Base-by-base conservation (phyloP, 768 basidiomycete genomes). In the Rubroboletus pulcherrimus region DNA sequence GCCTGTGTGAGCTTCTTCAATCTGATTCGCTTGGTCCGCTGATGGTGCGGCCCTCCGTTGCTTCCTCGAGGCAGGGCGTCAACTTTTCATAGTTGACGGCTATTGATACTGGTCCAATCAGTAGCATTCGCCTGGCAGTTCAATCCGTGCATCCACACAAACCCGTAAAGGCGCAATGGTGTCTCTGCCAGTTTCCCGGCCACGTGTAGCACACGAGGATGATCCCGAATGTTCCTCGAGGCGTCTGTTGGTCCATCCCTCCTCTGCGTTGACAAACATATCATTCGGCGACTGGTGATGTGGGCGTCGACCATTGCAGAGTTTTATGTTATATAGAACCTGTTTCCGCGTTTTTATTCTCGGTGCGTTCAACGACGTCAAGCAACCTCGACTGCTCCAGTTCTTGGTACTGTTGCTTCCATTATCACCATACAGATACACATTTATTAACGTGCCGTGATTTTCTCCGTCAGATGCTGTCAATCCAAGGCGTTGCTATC, bases 171-270 rank as follows among this genome's bases (percentile, higher is more conserved):
- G 14, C 15, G 6, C 4, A 53, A 9, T 10, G 29, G 49, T 31
- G 19, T 55, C 39, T 11, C 50, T 26, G 26, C 29, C 7, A 7
- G 46, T 15, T 49, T 5, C 10, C n/a, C 19, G 29, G 53, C 41
- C 61, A 51, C 64, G 60, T 64, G 64, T 51, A 43, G 17, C 43
- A 59, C 66, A 62, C 40, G 66, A 63, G 62, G 31, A 7, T 37
- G 49, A 50, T 63, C 51, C 26, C 43, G 35, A 51, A 45, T n/a
- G 26, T 46, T 53, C 51, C 49, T 54, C 61, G 45, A 62, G 65
- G 61, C 50, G 11, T 37, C 29, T 51, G 51, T 49, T 54, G 57
- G 58, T 38, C 35, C 59, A 52, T 33, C 29, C 19, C 24, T 34
- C 43, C 48, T 5, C 34, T 39, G 15, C 17, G 39, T 15, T 35